Evolutionary conservation across 192 early-diverging fungal species (phyloP).

Genomic region (Thamnidium elegans): DNA sequence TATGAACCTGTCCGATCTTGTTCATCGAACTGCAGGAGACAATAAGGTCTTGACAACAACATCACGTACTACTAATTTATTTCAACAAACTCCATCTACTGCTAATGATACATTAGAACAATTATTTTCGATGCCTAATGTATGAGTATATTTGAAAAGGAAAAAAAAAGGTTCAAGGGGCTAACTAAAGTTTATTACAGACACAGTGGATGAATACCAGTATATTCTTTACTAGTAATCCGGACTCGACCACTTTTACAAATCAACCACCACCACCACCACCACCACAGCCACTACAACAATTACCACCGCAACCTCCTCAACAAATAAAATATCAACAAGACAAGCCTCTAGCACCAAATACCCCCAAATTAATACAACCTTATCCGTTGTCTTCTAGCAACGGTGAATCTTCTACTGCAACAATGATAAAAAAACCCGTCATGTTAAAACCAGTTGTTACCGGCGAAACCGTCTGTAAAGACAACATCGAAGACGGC

Average conservation of each 20-base stretch:
- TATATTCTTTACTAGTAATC: too few species aligned
- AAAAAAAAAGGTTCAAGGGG: too few species aligned
- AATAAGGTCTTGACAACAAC: constrained; percentile 8
- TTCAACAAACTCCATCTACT: neutral
- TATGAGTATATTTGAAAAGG: too few species aligned
- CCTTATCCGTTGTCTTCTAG: neutral
- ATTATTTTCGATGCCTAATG: too few species aligned
- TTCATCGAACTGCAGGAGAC: constrained; percentile 20
- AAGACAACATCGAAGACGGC: constrained; percentile 31
- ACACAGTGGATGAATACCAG: too few species aligned
- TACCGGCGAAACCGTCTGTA: constrained; percentile 27
- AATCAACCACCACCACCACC: too few species aligned
- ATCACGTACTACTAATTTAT: neutral
- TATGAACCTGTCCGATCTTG: constrained; percentile 32
- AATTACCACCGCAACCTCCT: neutral
- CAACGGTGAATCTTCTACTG: neutral
- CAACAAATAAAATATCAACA: neutral
- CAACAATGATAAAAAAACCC: neutral
- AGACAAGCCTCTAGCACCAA: neutral
- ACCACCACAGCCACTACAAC: neutral
- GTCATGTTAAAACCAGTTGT: neutral
- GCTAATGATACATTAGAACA: too few species aligned
- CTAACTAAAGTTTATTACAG: too few species aligned
- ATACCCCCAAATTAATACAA: neutral
- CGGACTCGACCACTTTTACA: too few species aligned